Conservation (phyloP, 148 eudicot genomes). For the Drosera capensis region DNA sequence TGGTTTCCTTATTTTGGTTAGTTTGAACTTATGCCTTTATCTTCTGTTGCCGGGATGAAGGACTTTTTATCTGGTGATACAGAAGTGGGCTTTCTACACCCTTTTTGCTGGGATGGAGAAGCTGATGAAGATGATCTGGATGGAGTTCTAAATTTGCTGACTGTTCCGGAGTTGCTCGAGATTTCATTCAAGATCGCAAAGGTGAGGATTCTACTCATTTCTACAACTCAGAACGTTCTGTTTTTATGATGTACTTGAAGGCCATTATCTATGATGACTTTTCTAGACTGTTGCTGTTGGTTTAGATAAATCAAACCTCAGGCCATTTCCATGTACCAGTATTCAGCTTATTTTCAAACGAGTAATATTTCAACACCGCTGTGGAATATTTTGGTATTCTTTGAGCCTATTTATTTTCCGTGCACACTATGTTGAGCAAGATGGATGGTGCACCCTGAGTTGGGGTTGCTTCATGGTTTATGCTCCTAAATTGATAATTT, state of each 20-base stretch:
- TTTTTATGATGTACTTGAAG: too few species aligned
- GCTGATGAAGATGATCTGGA: slow-evolving; percentile 32
- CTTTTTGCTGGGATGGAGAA: slow-evolving; percentile 19
- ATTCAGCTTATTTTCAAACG: too few species aligned
- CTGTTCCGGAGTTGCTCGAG: slow-evolving; percentile 60
- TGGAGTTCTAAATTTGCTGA: slow-evolving; percentile 48
- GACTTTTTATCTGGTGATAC: slow-evolving; percentile 16
- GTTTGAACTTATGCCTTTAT: slow-evolving; percentile 3
- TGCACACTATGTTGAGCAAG: slow-evolving; percentile 20
- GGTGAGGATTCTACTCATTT: slow-evolving; percentile 25
- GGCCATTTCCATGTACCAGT: too few species aligned
- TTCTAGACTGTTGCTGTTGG: too few species aligned
- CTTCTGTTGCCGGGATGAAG: slow-evolving; percentile 1
- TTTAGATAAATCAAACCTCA: too few species aligned
- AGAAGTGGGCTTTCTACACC: slow-evolving; percentile 51
- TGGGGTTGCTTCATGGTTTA: slow-evolving; percentile 13
- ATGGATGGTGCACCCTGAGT: slow-evolving; percentile 11
- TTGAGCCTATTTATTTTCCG: too few species aligned
- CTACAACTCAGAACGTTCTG: too few species aligned
- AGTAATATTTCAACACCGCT: too few species aligned
- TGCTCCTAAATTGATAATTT: slow-evolving; percentile 21
- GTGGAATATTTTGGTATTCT: too few species aligned
- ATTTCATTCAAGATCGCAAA: slow-evolving; percentile 29
- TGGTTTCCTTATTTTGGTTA: slow-evolving; percentile 4
- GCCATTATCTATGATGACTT: too few species aligned